Conservation (phyloP, 2,329 filamentous ascomycete species). For the Tolypocladium pustulatum region DNA sequence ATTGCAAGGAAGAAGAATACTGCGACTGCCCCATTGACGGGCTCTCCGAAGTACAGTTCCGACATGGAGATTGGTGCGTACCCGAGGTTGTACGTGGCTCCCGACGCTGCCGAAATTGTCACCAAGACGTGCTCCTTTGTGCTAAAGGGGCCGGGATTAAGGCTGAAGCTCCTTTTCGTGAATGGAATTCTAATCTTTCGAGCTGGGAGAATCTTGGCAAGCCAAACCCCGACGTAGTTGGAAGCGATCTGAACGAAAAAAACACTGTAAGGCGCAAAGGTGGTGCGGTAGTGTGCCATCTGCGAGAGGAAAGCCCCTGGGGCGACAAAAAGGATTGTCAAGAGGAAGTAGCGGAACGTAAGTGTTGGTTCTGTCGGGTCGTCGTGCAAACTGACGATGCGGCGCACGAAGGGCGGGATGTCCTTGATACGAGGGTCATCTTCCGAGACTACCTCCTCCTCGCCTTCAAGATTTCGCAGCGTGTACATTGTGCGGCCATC, state of each 20-base stretch:
- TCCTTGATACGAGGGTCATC: conserved; percentile 41
- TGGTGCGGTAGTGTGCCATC: conserved; percentile 46
- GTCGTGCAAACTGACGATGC: conserved; percentile 46
- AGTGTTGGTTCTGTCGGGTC: conserved; percentile 44
- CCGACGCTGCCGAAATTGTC: conserved; percentile 41
- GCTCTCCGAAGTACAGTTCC: conserved; percentile 44
- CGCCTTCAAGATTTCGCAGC: conserved; percentile 9
- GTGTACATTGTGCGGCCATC: conserved; percentile 5
- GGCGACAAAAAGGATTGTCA: conserved; percentile 42
- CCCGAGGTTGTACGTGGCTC: conserved; percentile 39
- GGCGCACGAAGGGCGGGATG: conserved; percentile 38
- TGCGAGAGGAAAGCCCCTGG: conserved; percentile 48
- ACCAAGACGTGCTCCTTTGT: conserved; percentile 49
- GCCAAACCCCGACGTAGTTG: conserved; percentile 42
- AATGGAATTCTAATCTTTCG: conserved; percentile 36
- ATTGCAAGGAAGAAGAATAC: conserved; percentile 50
- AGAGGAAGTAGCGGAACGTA: conserved; percentile 49
- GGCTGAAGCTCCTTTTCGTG: conserved; percentile 34
- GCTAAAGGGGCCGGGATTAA: conserved; percentile 47
- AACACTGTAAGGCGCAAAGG: conserved; percentile 46
- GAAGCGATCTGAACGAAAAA: conserved; percentile 52
- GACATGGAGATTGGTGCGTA: conserved; percentile 42
- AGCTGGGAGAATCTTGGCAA: conserved; percentile 38
- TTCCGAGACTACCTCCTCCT: conserved; percentile 24
- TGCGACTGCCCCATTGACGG: conserved; percentile 39